A percentile compares a stretch with the other conserved stretches of the same genome.
Conservation (phyloP, 2,329 filamentous ascomycete species). For the Colletotrichum nymphaeae region DNA sequence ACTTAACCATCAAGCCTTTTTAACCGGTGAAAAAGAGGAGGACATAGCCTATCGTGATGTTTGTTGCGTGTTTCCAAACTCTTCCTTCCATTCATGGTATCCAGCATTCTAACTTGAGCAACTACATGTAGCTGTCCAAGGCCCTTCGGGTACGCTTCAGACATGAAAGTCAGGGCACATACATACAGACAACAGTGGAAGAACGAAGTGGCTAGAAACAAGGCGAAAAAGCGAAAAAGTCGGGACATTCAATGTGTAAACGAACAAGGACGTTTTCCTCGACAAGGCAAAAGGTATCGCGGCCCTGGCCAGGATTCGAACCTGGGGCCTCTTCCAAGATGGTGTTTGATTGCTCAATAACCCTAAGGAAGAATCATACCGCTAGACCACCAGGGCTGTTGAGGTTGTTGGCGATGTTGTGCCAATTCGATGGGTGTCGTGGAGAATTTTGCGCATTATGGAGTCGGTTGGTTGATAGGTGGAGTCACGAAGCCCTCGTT, state of each 20-base stretch:
- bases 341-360: not conserved
- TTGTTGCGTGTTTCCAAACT: no score
- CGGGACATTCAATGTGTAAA: not conserved
- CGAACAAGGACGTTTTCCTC: not conserved
- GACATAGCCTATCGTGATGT: no score
- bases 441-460: not conserved
- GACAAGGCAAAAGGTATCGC: not conserved
- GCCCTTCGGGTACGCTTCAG: no score
- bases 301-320: conserved; percentile 30
- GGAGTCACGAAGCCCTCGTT: conserved; percentile 19
- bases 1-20: no score
- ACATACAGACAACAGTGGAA: no score
- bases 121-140: no score
- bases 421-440: not conserved
- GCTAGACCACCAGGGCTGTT: conserved; percentile 28
- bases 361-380: conserved; percentile 31
- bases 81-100: no score
- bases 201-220: no score
- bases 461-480: not conserved
- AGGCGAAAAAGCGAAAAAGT: not conserved
- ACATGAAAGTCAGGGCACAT: no score
- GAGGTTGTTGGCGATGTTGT: not conserved
- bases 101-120: no score
- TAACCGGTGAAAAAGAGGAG: no score
- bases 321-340: conserved; percentile 28